phyloP scores from a whole-genome alignment of 768 basidiomycete genomes.

The Tylopilus plumbeoviolaceoides region DNA sequence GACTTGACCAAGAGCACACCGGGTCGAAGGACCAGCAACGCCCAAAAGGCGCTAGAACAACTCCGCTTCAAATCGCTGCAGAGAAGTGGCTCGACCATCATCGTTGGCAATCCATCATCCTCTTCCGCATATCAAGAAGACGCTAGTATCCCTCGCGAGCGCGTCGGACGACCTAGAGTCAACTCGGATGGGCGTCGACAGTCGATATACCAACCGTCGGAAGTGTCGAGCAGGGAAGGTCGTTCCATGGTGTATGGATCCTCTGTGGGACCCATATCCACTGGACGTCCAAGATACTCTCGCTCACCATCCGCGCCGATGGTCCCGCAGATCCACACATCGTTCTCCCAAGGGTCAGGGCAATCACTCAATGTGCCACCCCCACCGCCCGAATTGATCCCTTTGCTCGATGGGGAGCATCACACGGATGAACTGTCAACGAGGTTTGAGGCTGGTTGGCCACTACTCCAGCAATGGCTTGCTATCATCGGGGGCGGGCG shows the following conservation, averaged over 20 bases:
- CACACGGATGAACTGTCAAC: slow-evolving; percentile 90
- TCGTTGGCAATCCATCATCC: slow-evolving; percentile 14
- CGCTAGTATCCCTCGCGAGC: slow-evolving; percentile 13
- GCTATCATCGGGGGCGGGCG: slow-evolving; percentile 54
- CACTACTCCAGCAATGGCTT: slow-evolving; percentile 71
- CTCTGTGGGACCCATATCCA: slow-evolving; percentile 22
- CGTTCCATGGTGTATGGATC: slow-evolving; percentile 23
- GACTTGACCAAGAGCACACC: slow-evolving; percentile 29
- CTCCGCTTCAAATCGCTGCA: slow-evolving; percentile 55
- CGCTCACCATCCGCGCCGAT: slow-evolving; percentile 58
- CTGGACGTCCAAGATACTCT: slow-evolving; percentile 47
- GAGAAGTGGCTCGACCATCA: slow-evolving; percentile 32
- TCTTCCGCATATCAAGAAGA: slow-evolving; percentile 19
- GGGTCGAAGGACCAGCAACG: slow-evolving; percentile 53
- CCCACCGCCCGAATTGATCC: slow-evolving; percentile 50
- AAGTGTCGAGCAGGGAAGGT: slow-evolving; percentile 18
- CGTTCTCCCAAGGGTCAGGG: slow-evolving; percentile 24
- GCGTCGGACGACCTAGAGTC: slow-evolving; percentile 23
- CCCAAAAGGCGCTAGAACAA: slow-evolving; percentile 62
- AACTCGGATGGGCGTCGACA: slow-evolving; percentile 29
- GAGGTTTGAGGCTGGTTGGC: slow-evolving; percentile 81
- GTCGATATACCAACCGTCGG: slow-evolving; percentile 20
- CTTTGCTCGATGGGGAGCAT: slow-evolving; percentile 81
- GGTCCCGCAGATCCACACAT: slow-evolving; percentile 30
- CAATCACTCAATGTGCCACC: slow-evolving; percentile 17